Evolutionary conservation across 768 basidiomycete genomes (phyloP).

Genomic region (Leccinum boreale): DNA sequence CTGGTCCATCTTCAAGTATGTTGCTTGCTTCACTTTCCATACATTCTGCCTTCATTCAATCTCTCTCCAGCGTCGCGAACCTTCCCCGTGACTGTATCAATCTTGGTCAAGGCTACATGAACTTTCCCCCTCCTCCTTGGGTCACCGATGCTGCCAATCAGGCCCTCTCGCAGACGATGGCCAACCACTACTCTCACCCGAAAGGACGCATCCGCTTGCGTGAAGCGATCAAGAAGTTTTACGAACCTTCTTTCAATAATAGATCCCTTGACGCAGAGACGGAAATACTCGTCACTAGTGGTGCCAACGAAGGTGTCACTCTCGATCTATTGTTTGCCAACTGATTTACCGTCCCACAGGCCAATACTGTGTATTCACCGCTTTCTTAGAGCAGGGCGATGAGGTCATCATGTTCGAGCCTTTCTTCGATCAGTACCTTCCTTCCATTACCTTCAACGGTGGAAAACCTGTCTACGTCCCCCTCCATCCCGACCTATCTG

Average conservation of each 20-base stretch:
- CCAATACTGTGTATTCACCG: slow-evolving; percentile 89
- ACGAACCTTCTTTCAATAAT: slow-evolving; percentile 60
- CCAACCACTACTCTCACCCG: slow-evolving; percentile 91
- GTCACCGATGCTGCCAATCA: slow-evolving; percentile 68
- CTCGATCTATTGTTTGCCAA: background rate
- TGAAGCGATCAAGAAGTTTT: slow-evolving; percentile 80
- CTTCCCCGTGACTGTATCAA: slow-evolving; percentile 92
- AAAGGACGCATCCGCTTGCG: slow-evolving; percentile 85
- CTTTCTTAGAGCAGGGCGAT: slow-evolving; percentile 88
- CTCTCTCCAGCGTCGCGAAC: slow-evolving; percentile 64
- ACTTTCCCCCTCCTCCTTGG: slow-evolving; percentile 83
- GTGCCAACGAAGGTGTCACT: slow-evolving; percentile 86
- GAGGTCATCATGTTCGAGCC: slow-evolving; percentile 99
- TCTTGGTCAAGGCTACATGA: slow-evolving; percentile 94
- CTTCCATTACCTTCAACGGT: slow-evolving; percentile 91
- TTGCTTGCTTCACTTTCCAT: background rate
- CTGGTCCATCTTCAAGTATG: slow-evolving; percentile 87
- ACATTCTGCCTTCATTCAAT: slow-evolving; percentile 3
- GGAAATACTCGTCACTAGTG: slow-evolving; percentile 93
- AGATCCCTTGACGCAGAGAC: slow-evolving; percentile 77
- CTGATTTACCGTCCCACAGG: slow-evolving; percentile 38
- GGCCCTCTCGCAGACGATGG: slow-evolving; percentile 57
- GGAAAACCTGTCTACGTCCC: slow-evolving; percentile 94
- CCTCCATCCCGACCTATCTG: slow-evolving; percentile 74
- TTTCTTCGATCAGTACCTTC: slow-evolving; percentile 95